phyloP scores from a whole-genome alignment of 495 filamentous ascomycete genomes.

The Usnea hakonensis region DNA sequence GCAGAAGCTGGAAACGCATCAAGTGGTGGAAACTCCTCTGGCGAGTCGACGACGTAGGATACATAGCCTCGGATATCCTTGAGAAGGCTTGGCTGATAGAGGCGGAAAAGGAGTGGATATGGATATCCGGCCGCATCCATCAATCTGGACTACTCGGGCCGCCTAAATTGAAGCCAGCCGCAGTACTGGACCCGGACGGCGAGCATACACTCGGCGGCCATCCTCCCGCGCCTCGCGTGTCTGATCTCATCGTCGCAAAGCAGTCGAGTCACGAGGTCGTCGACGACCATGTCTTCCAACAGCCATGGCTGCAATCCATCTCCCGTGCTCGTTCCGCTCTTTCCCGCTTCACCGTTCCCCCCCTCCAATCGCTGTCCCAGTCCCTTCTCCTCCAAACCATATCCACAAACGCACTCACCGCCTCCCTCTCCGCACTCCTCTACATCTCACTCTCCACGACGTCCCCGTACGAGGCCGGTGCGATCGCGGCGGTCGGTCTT shows the following conservation, averaged over 20 bases:
- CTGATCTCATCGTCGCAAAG: constrained; percentile 18
- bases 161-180: constrained; percentile 7
- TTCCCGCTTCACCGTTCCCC: constrained; percentile 56
- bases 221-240: constrained; percentile 11
- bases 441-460: constrained; percentile 54
- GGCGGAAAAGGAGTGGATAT: constrained; percentile 69
- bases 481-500: constrained; percentile 69
- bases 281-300: constrained; percentile 15
- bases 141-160: constrained; percentile 52
- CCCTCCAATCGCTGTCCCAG: constrained; percentile 73
- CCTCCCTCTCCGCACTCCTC: constrained; percentile 57
- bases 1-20: constrained; percentile 62
- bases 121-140: constrained; percentile 69
- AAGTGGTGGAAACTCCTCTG: constrained; percentile 95
- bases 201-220: constrained; percentile 7
- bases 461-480: constrained; percentile 65
- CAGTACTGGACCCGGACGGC: constrained; percentile 7
- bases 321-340: constrained; percentile 48
- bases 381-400: constrained; percentile 67
- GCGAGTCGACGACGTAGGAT: constrained; percentile 83
- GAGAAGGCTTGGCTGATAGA: constrained; percentile 61
- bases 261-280: constrained; percentile 9
- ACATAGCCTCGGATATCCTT: constrained; percentile 71
- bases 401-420: constrained; percentile 53
- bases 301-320: constrained; percentile 38